Percentiles rank a stretch among this genome's conserved stretches.
These are phyloP conservation scores for Mariannaea sp. DNA, from an alignment of 2,329 filamentous ascomycete genomes.

Conservation along the genomic window DNA sequence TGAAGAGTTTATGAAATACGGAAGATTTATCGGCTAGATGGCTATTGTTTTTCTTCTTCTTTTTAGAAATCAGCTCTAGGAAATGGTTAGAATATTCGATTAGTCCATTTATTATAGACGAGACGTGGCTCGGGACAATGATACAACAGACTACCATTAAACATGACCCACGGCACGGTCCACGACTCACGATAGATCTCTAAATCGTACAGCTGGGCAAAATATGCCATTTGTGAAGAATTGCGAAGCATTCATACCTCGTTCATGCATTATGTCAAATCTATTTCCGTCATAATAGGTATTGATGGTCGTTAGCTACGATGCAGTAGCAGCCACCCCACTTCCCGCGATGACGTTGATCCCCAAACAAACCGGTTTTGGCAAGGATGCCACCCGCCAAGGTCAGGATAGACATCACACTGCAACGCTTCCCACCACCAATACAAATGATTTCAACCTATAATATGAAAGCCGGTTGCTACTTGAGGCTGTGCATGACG, in stretches of 20 bases:
- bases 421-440: constrained; percentile 26
- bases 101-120: too few species aligned
- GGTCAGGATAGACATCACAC: constrained; percentile 29
- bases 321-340: neutral
- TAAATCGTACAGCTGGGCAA: too few species aligned
- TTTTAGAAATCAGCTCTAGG: too few species aligned
- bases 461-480: constrained; percentile 22
- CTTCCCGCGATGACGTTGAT: constrained; percentile 30
- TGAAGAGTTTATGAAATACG: constrained; percentile 43
- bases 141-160: too few species aligned
- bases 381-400: constrained; percentile 20
- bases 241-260: too few species aligned
- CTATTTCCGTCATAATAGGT: neutral
- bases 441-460: constrained; percentile 23
- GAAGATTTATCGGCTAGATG: constrained; percentile 25
- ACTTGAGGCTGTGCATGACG: constrained; percentile 30
- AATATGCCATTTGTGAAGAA: too few species aligned
- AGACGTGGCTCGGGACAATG: too few species aligned
- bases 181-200: too few species aligned
- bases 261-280: too few species aligned
- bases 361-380: constrained; percentile 33
- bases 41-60: too few species aligned
- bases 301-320: neutral
- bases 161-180: too few species aligned
- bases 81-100: too few species aligned